Base-by-base conservation (phyloP, 2,329 filamentous ascomycete species). In the Pseudopithomyces maydicus region DNA sequence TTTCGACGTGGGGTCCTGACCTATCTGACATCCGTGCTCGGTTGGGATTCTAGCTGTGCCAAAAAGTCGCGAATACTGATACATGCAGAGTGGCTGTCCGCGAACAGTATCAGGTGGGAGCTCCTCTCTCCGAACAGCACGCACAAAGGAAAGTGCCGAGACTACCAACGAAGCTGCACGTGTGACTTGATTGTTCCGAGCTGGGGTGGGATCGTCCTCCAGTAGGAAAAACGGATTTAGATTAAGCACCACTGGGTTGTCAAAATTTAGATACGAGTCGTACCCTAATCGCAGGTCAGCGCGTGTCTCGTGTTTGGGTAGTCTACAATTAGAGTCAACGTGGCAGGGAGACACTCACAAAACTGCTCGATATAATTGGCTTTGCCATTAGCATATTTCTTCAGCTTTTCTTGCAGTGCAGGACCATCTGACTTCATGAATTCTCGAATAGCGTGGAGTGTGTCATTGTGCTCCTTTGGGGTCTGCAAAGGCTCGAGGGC, bases 341-440 rank as follows among this genome's bases (percentile, higher is more conserved):
- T 7, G 33, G 11, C 11, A 36, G 6, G 14, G 36, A 12, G n/a
- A 46, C 66, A 84, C 91, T 73, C 85, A 97, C 94, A 99, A 69
- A 99, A 99, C 70, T 99, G 95, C 74, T 98, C 95, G 68, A 99
- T 98, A 73, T 97, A 99, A 77, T 94, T 98, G 36, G 91, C 91
- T 78, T 93, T 94, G 43, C 90, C 92, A 47, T 87, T 88, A 8
- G 95, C 93, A 80, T 98, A 99, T 68, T 89, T 88, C 80, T 93
- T 95, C 55, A 98, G 79, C 75, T 90, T 93, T 59, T 95, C 91
- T 73, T 99, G 93, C 46, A 99, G 79, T 44, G 90, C 87, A 0
- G 90, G 91, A 0, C 95, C 95, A 61, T 97, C 93, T 0, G 83
- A 80, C 65, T 84, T 88, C 39, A 97, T 77, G 65, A 98, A 98